phyloP scores from a whole-genome alignment of 2,329 filamentous ascomycete genomes.

The Colletotrichum nymphaeae region DNA sequence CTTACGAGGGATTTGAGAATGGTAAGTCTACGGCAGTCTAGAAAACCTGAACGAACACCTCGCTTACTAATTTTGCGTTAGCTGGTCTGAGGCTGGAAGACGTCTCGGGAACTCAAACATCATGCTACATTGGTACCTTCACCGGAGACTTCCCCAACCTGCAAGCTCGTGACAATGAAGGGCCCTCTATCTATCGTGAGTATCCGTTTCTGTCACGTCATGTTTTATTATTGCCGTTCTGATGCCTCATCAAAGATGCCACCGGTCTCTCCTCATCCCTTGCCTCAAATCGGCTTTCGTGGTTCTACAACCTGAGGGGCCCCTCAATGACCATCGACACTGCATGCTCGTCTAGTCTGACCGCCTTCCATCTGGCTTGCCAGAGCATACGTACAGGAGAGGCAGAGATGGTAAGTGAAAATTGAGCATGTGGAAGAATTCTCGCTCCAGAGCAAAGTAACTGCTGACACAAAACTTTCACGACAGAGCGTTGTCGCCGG shows the following conservation, averaged over 20 bases:
- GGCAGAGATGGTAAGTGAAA: slow-evolving; percentile 30
- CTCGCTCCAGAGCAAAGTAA: too few species aligned
- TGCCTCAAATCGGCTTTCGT: slow-evolving; percentile 38
- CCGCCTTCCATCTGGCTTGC: slow-evolving; percentile 46
- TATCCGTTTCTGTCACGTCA: slow-evolving; percentile 41
- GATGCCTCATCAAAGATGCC: slow-evolving; percentile 52
- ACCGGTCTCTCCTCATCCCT: slow-evolving; percentile 55
- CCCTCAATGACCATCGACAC: slow-evolving; percentile 50
- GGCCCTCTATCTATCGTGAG: slow-evolving; percentile 40
- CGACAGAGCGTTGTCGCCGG: slow-evolving; percentile 36
- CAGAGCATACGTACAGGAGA: slow-evolving; percentile 46
- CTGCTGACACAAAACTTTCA: background rate
- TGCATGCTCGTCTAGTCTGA: slow-evolving; percentile 48
- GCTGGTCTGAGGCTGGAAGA: slow-evolving; percentile 51
- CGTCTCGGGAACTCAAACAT: slow-evolving; percentile 45
- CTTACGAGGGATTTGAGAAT: slow-evolving; percentile 48
- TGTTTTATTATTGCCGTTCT: slow-evolving; percentile 54
- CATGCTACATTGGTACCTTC: slow-evolving; percentile 48
- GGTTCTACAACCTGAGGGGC: slow-evolving; percentile 43
- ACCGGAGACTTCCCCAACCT: slow-evolving; percentile 47
- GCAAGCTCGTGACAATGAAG: slow-evolving; percentile 38
- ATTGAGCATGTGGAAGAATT: too few species aligned
- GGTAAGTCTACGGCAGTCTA: slow-evolving; percentile 57
- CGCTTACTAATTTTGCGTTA: background rate
- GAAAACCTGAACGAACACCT: accelerated